Evolutionary conservation across 371 early-diverging fungal species (phyloP).

Genomic region (Circinella umbellata): DNA sequence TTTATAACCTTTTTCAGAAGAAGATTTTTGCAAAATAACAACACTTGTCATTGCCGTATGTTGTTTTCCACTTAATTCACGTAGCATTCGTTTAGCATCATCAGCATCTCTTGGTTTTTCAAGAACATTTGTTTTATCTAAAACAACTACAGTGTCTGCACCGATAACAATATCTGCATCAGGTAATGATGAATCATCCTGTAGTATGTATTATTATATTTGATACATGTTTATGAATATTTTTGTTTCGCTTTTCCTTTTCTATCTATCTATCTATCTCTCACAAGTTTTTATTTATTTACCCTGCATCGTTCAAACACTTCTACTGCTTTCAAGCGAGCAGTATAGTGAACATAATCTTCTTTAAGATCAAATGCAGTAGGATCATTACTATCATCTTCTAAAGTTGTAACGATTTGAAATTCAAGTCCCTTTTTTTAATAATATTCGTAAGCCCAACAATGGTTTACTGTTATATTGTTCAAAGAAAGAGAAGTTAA

Average conservation of each 20-base stretch:
- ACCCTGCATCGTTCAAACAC: constrained; percentile 43
- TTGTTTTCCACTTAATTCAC: constrained; percentile 53
- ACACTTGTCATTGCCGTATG: constrained; percentile 66
- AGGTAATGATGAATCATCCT: constrained; percentile 36
- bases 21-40: neutral
- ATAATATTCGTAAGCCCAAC: no score
- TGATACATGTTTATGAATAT: neutral
- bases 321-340: constrained; percentile 44
- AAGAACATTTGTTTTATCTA: constrained; percentile 47
- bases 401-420: constrained; percentile 55
- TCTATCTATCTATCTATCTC: no score
- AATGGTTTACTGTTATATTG: no score
- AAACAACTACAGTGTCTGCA: constrained; percentile 82
- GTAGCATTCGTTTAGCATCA: constrained; percentile 64
- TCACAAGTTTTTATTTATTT: neutral
- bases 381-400: constrained; percentile 42
- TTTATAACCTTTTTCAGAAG: neutral
- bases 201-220: neutral
- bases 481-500: neutral
- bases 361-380: constrained; percentile 25
- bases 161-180: constrained; percentile 73
- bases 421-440: constrained; percentile 60
- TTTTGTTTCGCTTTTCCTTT: neutral
- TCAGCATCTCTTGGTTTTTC: constrained; percentile 63
- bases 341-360: constrained; percentile 46